phyloP scores from a whole-genome alignment of 805 yeast species.

The Ascoidea tarda region DNA sequence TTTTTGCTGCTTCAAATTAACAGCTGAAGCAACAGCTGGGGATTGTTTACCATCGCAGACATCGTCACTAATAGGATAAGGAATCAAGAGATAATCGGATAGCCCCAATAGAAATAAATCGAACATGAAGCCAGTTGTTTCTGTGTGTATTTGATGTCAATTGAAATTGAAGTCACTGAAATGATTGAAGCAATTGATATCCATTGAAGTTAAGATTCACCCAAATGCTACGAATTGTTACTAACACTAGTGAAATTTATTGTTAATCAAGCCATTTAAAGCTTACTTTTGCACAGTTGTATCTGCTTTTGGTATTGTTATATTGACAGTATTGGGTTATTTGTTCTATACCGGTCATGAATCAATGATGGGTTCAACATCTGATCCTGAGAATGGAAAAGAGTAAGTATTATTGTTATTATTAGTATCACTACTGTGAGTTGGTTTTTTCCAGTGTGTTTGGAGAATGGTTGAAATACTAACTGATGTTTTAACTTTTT shows the following conservation, averaged over 20 bases:
- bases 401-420: constrained; percentile 29
- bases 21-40: too few species aligned
- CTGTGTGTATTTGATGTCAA: not conserved
- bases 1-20: too few species aligned
- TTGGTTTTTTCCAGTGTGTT: not conserved
- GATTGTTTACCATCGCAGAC: too few species aligned
- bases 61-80: too few species aligned
- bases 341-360: constrained; percentile 75
- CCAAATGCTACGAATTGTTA: too few species aligned
- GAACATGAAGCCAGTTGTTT: not conserved
- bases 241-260: not conserved
- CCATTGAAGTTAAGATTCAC: too few species aligned
- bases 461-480: not conserved
- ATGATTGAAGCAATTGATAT: too few species aligned
- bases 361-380: constrained; percentile 82
- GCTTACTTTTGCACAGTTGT: constrained; percentile 94
- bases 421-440: too few species aligned
- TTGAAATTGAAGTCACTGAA: not conserved
- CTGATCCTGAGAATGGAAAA: constrained; percentile 85
- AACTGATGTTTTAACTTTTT: not conserved
- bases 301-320: constrained; percentile 85
- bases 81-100: too few species aligned
- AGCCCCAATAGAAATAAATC: too few species aligned
- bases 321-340: constrained; percentile 71
- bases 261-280: constrained; percentile 40